Conservation (phyloP, 768 basidiomycete genomes). For the Ramaria sp. region DNA sequence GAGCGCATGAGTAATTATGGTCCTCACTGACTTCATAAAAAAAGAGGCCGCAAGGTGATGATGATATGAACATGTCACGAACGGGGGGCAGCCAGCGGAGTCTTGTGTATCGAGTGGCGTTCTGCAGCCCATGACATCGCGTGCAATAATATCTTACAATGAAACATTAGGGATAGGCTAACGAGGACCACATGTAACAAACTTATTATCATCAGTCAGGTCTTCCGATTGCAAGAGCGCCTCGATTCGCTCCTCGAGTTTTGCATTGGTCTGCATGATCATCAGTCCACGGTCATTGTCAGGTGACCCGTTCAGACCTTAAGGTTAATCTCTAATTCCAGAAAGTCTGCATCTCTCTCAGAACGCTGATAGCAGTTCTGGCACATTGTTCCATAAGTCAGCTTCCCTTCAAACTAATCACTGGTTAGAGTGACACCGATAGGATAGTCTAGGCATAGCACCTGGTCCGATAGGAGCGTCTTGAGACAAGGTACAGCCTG, state of each 20-base stretch:
- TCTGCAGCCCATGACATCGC: slow-evolving; percentile 56
- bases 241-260: slow-evolving; percentile 63
- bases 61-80: slow-evolving; percentile 1
- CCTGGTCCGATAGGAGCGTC: slow-evolving; percentile 66
- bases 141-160: slow-evolving; percentile 66
- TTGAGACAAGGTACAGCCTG: slow-evolving; percentile 53
- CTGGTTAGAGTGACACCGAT: background rate
- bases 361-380: slow-evolving; percentile 55
- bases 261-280: slow-evolving; percentile 47
- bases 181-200: slow-evolving; percentile 9
- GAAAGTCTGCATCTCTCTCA: slow-evolving; percentile 59
- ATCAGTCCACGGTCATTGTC: background rate
- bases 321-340: slow-evolving; percentile 83
- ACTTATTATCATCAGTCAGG: slow-evolving; percentile 80
- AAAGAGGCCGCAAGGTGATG: background rate
- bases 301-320: slow-evolving; percentile 33
- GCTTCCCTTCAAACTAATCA: slow-evolving; percentile 77
- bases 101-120: slow-evolving; percentile 70
- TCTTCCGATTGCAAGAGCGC: slow-evolving; percentile 56
- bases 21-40: too few relatives aligned
- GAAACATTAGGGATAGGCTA: background rate
- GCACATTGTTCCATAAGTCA: slow-evolving; percentile 75
- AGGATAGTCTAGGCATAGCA: slow-evolving; percentile 16
- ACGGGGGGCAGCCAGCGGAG: slow-evolving; percentile 65
- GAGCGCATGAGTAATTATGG: too few relatives aligned